A percentile compares a stretch with the other conserved stretches of the same genome.
Evolutionary conservation across 2,329 filamentous ascomycete genomes (phyloP).

Genomic region (Ophiostoma ips): DNA sequence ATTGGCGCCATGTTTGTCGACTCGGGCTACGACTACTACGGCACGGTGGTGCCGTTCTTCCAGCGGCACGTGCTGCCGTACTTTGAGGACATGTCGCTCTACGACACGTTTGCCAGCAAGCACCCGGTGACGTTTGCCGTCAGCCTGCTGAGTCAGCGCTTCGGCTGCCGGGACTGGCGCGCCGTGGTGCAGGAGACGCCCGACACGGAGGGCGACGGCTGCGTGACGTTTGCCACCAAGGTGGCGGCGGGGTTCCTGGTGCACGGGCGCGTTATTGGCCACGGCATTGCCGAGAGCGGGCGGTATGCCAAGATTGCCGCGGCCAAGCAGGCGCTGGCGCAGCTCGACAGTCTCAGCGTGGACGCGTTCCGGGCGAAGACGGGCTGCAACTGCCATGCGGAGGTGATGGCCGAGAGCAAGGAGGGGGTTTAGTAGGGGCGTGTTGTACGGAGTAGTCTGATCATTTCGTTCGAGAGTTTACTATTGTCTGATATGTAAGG

Average conservation of each 20-base stretch:
- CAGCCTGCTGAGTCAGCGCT: constrained; percentile 46
- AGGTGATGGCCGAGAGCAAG: not conserved
- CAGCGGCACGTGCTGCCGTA: constrained; percentile 56
- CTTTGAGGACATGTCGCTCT: constrained; percentile 75
- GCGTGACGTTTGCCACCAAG: constrained; percentile 17
- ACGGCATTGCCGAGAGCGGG: constrained; percentile 46
- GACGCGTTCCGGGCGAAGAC: constrained; percentile 47
- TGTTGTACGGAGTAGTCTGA: too few relatives aligned
- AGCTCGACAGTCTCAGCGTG: constrained; percentile 29
- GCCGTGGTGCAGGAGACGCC: constrained; percentile 38
- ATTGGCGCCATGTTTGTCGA: constrained; percentile 88
- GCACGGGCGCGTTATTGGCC: constrained; percentile 54
- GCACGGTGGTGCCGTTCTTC: constrained; percentile 64
- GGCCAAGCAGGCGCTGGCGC: constrained; percentile 42
- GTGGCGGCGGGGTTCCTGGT: constrained; percentile 64
- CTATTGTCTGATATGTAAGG: too few relatives aligned
- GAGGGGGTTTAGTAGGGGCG: constrained; percentile 4
- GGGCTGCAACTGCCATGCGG: constrained; percentile 45
- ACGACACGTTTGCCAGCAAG: constrained; percentile 74
- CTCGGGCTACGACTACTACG: constrained; percentile 66
- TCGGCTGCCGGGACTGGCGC: constrained; percentile 49
- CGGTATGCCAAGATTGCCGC: constrained; percentile 61
- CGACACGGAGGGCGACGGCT: constrained; percentile 20
- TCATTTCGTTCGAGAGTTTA: too few relatives aligned
- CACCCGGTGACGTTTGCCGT: constrained; percentile 69